These are phyloP conservation scores for Nitzschia sp. DNA, from an alignment of 108 stramenopile species.

Conservation along the genomic window DNA sequence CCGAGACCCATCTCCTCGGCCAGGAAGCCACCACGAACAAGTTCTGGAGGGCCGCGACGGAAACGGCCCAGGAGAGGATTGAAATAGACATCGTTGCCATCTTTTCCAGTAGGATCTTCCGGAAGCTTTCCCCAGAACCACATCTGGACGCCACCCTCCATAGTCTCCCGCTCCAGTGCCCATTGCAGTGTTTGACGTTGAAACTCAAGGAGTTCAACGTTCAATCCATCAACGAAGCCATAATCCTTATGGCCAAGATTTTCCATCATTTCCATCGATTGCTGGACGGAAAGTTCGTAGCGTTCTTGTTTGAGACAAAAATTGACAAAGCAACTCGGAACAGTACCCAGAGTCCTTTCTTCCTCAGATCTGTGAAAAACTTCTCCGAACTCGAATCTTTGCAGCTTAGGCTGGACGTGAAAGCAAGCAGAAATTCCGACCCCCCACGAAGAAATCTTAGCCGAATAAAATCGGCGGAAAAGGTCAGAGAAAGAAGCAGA, in stretches of 20 bases:
- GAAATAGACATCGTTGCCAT: slow-evolving; percentile 29
- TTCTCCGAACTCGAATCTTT: no score
- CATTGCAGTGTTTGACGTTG: slow-evolving; percentile 48
- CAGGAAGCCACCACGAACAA: slow-evolving; percentile 48
- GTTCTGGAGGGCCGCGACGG: slow-evolving; percentile 8
- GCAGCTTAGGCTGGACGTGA: no score
- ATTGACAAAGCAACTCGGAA: no score
- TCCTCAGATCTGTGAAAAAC: no score
- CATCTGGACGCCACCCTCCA: slow-evolving; percentile 29
- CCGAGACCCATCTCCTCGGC: slow-evolving; percentile 51
- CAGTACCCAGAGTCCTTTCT: no score
- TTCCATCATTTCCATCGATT: slow-evolving; percentile 34
- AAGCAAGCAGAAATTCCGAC: no score
- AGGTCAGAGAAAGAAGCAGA: neutral
- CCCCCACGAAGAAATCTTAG: no score
- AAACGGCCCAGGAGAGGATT: slow-evolving; percentile 35
- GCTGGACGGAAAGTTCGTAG: neutral
- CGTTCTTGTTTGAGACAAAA: neutral
- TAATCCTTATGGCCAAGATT: slow-evolving; percentile 44
- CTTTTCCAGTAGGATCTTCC: neutral
- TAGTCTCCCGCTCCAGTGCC: slow-evolving; percentile 47
- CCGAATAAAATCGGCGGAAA: neutral
- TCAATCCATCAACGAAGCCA: slow-evolving; percentile 28
- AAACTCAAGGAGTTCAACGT: slow-evolving; percentile 44
- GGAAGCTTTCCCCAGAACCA: slow-evolving; percentile 51